Evolutionary conservation across 2,329 filamentous ascomycete species (phyloP).

Genomic region (Dryadomyces quercus-mongolicae): DNA sequence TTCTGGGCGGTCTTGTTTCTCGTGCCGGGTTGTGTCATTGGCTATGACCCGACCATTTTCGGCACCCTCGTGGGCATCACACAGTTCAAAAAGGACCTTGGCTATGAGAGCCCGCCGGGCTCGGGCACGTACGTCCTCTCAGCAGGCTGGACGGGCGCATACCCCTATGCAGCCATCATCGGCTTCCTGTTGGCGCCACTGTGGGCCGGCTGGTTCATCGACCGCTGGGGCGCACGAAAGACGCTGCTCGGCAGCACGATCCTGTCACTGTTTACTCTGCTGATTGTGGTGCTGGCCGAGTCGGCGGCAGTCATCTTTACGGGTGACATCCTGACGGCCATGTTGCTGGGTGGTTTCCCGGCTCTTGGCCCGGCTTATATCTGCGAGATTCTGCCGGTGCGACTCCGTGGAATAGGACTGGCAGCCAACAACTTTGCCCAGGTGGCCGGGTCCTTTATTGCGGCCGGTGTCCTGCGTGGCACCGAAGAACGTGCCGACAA

Average conservation of each 20-base stretch:
- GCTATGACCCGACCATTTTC: not conserved
- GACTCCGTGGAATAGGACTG: constrained; percentile 14
- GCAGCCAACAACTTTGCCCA: constrained; percentile 11
- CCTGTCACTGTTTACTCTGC: not conserved
- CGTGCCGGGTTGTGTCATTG: not conserved
- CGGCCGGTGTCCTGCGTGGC: constrained; percentile 12
- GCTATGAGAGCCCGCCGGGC: not conserved
- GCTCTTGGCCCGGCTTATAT: constrained; percentile 8
- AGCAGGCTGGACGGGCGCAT: not conserved
- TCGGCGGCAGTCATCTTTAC: not conserved
- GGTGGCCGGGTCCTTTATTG: constrained; percentile 11
- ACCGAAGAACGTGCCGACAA: constrained; percentile 7
- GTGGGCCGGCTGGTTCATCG: not conserved
- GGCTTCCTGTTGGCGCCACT: not conserved
- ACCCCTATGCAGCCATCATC: not conserved
- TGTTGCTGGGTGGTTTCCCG: not conserved
- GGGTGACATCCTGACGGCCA: not conserved
- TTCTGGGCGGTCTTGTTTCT: not conserved
- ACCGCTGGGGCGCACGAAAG: not conserved
- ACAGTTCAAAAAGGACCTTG: constrained; percentile 3
- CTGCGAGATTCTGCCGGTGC: constrained; percentile 11
- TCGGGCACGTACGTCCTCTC: not conserved
- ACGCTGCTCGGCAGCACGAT: not conserved
- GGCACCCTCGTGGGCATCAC: constrained; percentile 1
- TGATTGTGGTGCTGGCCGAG: not conserved